phyloP scores from a whole-genome alignment of 805 yeast species.

The Blastobotrys americana region DNA sequence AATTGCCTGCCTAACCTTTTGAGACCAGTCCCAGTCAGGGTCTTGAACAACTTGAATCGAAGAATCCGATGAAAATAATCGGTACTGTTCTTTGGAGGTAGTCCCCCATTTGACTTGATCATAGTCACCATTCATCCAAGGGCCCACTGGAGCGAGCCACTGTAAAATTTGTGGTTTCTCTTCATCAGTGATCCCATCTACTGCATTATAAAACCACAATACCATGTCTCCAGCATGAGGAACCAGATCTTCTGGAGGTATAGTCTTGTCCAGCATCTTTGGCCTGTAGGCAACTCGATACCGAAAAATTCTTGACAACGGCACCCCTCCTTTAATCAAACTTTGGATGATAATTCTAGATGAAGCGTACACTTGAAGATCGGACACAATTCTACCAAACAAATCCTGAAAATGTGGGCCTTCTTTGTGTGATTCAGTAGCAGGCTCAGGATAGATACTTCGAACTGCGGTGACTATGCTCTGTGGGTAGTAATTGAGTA shows the following conservation, averaged over 20 bases:
- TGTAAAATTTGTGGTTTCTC: constrained; percentile 23
- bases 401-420: constrained; percentile 7
- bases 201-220: constrained; percentile 31
- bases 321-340: constrained; percentile 27
- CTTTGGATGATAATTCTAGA: constrained; percentile 34
- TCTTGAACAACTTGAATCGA: constrained; percentile 26
- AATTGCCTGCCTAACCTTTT: constrained; percentile 30
- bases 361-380: constrained; percentile 36
- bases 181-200: constrained; percentile 24
- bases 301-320: constrained; percentile 27
- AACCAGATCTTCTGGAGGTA: constrained; percentile 27
- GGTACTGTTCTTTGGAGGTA: constrained; percentile 21
- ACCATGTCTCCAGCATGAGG: constrained; percentile 34
- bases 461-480: constrained; percentile 24
- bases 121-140: constrained; percentile 27
- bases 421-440: constrained; percentile 16
- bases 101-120: constrained; percentile 31
- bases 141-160: constrained; percentile 30
- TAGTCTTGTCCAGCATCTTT: constrained; percentile 20
- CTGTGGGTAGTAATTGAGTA: constrained; percentile 34
- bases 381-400: constrained; percentile 34
- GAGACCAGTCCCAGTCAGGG: constrained; percentile 34
- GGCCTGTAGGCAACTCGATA: constrained; percentile 31
- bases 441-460: constrained; percentile 23
- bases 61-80: constrained; percentile 31